phyloP scores from a whole-genome alignment of 2,329 filamentous ascomycete species.

The Epichloe typhina region DNA sequence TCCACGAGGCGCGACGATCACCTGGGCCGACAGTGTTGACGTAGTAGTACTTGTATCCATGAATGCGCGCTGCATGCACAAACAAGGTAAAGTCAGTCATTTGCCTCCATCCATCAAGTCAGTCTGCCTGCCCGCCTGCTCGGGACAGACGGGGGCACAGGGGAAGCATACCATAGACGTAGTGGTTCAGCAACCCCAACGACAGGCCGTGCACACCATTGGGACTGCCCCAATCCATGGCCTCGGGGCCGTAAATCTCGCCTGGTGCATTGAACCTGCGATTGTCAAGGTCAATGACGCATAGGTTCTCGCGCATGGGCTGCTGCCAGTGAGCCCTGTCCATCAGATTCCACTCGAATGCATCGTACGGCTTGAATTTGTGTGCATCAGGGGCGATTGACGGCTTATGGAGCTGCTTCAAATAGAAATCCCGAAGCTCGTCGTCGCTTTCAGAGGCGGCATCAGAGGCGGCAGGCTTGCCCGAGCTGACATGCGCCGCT shows the following conservation, averaged over 20 bases:
- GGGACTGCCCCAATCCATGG: constrained; percentile 24
- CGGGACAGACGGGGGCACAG: not conserved
- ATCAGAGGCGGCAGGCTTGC: not conserved
- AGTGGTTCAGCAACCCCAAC: constrained; percentile 30
- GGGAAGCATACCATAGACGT: constrained; percentile 24
- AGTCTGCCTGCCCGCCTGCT: not conserved
- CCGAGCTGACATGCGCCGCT: not conserved
- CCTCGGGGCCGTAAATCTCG: constrained; percentile 20
- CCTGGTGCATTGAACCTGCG: constrained; percentile 23
- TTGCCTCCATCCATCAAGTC: not conserved
- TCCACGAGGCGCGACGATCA: constrained; percentile 32
- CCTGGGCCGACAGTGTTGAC: constrained; percentile 23
- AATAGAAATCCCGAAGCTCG: constrained; percentile 18
- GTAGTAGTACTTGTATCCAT: constrained; percentile 35
- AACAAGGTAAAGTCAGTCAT: not conserved
- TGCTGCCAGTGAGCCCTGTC: constrained; percentile 18
- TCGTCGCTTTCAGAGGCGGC: not conserved
- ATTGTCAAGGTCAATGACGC: constrained; percentile 33
- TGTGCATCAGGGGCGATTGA: constrained; percentile 13
- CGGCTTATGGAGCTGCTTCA: constrained; percentile 20
- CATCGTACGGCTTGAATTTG: constrained; percentile 19
- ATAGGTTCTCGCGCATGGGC: constrained; percentile 24
- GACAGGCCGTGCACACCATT: constrained; percentile 23
- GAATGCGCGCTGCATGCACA: constrained; percentile 24
- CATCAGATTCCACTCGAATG: constrained; percentile 19